phyloP scores from a whole-genome alignment of 495 filamentous ascomycete species.

The Penicillium steckii region DNA sequence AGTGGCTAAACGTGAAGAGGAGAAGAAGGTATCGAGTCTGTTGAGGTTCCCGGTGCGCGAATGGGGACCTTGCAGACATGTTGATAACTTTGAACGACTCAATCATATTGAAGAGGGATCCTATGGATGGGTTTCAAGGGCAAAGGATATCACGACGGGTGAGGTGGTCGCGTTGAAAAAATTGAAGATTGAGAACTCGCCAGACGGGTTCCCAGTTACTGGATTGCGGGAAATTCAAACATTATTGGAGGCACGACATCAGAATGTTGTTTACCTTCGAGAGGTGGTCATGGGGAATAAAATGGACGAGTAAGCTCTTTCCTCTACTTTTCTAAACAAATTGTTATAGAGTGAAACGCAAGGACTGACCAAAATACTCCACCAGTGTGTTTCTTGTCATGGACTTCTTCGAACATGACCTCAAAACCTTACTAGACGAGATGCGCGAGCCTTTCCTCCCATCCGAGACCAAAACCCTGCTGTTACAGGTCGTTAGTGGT shows the following conservation, averaged over 20 bases:
- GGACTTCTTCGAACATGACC: conserved; percentile 97
- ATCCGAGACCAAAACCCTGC: conserved; percentile 88
- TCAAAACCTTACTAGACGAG: conserved; percentile 88
- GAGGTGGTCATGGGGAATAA: conserved; percentile 86
- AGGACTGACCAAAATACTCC: conserved; percentile 14
- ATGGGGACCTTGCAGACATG: conserved; percentile 76
- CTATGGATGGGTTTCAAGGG: conserved; percentile 91
- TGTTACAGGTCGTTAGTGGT: conserved; percentile 79
- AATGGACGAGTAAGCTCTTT: conserved; percentile 65
- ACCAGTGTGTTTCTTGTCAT: conserved; percentile 89
- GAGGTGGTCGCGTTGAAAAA: conserved; percentile 92
- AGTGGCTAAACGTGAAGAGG: conserved; percentile 22
- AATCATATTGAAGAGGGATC: conserved; percentile 98
- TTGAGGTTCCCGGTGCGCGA: conserved; percentile 67
- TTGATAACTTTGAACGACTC: conserved; percentile 86
- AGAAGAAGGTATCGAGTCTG: conserved; percentile 42
- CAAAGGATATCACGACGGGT: conserved; percentile 74
- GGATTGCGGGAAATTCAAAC: conserved; percentile 87
- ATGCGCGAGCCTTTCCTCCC: conserved; percentile 93
- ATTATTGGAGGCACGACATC: conserved; percentile 61
- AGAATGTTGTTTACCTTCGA: conserved; percentile 73
- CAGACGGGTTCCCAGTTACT: conserved; percentile 89
- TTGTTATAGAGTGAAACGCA: neutral
- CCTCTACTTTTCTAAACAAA: neutral
- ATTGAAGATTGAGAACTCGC: conserved; percentile 82